Percentiles rank a stretch among this genome's conserved stretches.
Evolutionary conservation across 805 yeast species (phyloP).

Genomic region (Yamadazyma phyllophila): DNA sequence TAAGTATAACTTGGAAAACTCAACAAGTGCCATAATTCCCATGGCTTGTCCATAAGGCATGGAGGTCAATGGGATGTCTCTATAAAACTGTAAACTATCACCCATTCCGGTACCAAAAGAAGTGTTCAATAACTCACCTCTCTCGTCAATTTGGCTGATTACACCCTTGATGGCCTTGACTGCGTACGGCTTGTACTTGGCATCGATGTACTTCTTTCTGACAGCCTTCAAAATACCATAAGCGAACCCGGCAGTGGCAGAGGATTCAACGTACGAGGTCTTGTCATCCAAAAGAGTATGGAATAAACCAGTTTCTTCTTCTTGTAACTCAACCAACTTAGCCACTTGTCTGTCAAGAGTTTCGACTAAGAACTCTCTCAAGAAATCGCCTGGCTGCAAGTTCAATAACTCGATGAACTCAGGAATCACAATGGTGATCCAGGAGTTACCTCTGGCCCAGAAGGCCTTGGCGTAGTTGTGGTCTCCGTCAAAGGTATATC

Average conservation of each 20-base stretch:
- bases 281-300: slow-evolving; percentile 32
- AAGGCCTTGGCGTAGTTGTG: slow-evolving; percentile 25
- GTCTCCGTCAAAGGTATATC: slow-evolving; percentile 28
- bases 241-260: slow-evolving; percentile 38
- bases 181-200: slow-evolving; percentile 23
- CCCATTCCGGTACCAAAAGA: slow-evolving; percentile 40
- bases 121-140: slow-evolving; percentile 33
- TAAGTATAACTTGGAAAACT: slow-evolving; percentile 21
- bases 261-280: slow-evolving; percentile 27
- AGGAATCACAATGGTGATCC: slow-evolving; percentile 38
- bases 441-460: slow-evolving; percentile 38
- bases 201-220: slow-evolving; percentile 23
- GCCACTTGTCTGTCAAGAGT: slow-evolving; percentile 29
- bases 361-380: slow-evolving; percentile 25
- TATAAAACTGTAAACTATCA: slow-evolving; percentile 27
- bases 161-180: slow-evolving; percentile 32
- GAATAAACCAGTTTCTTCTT: slow-evolving; percentile 27
- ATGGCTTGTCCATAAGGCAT: slow-evolving; percentile 39
- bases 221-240: slow-evolving; percentile 33
- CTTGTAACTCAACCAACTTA: slow-evolving; percentile 24
- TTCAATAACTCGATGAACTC: slow-evolving; percentile 31
- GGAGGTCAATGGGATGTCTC: slow-evolving; percentile 31
- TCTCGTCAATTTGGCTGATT: slow-evolving; percentile 21
- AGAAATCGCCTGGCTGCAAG: slow-evolving; percentile 24
- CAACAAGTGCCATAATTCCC: slow-evolving; percentile 38